Base-by-base conservation (phyloP, 129 eudicot species). In the Pittosporum tobira region DNA sequence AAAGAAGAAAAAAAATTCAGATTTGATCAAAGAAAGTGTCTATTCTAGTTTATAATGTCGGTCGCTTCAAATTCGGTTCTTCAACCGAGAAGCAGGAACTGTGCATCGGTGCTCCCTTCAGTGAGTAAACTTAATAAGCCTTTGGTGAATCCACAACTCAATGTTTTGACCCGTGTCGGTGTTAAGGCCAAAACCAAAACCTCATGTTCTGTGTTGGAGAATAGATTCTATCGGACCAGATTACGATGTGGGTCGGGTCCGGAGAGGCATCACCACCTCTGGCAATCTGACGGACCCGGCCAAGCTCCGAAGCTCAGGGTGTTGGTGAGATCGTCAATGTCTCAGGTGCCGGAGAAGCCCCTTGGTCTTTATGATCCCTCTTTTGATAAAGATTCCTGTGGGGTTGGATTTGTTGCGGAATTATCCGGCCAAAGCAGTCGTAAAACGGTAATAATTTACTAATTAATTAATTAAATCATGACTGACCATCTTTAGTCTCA, bases 351-450 rank as follows among this genome's bases (percentile, higher is more conserved):
- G 47, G 94, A 87, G 71, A 87, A 87, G 79, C 99, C 99, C 0
- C 77, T 87, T 4, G 99, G 99, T 14, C 73, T 93, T 1, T 93
- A 93, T 54, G 96, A 93, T 74, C 88, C 99, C 0, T 58, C 75
- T 2, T 68, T 77, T 61, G 99, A 93, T 68, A 93, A 93, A 75
- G 99, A 93, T 58, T 79, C 96, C 38, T 93, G 99, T 63, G 99
- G 99, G 45, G 99, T 93, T 19, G 99, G 99, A 2, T 93, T 93
- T 40, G 96, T 93, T 12, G 99, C 99, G 55, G 96, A 93, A 62
- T 81, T 93, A 49, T 87, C 99, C 52, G 99, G 99, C 18, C 52
- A 73, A 58, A 56, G 80, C 62, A 87, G 85, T 77, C 79, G 99
- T 6, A 81, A 93, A 84, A 93, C 99, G 86, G 99, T 93, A 75